Evolutionary conservation across 345 rosid genomes (phyloP), one percentile per base, ranked within the genome.

Genomic region (sweet orange (Citrus sinensis)): DNA sequence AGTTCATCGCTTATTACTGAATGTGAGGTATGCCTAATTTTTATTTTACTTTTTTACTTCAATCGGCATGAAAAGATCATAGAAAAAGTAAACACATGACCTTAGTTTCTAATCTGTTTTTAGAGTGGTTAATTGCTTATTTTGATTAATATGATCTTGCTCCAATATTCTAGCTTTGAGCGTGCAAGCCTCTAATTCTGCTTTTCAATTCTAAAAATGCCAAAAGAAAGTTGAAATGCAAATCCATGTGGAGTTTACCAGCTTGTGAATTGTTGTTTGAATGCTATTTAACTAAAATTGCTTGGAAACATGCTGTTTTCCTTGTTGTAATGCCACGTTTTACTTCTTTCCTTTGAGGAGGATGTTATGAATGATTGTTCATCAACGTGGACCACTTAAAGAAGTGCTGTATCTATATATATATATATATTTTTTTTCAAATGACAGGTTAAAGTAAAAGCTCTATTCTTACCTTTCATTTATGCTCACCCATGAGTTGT

Each of bases 1-100:
- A 92, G 98, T 85, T 85, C 99, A 51, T 91, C 97, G 58, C 95
- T 96, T 82, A 81, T 96, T 60, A 96, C 99, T 67, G 99, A 96
- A 85, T 88, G 90, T 70, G 99, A 96, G 97, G 99, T 92, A 89
- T 81, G 83, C 46, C 73, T 68, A 74, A 39, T 30, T 65, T n/a
- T 73, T 34, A 17, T 49, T 74, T 55, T 78, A 24, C 71, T 70
- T 71, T 67, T 60, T 71, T 24, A 59, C 29, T 61, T 77, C 16
- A 63, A 67, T 34, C 71, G 62, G 63, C 29, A 39, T 22, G 37
- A 46, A 13, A 13, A 8, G 14, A 63, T n/a, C 30, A 27, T 66
- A 79, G 9, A 54, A 24, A 56, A 34, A 9, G 39, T 55, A 67
- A 37, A 34, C 39, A 59, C 46, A 56, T 79, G 32, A 17, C 24